Evolutionary conservation across 345 rosid genomes (phyloP), one percentile per base, ranked within the genome.

Genomic region (Populus ilicifolia): DNA sequence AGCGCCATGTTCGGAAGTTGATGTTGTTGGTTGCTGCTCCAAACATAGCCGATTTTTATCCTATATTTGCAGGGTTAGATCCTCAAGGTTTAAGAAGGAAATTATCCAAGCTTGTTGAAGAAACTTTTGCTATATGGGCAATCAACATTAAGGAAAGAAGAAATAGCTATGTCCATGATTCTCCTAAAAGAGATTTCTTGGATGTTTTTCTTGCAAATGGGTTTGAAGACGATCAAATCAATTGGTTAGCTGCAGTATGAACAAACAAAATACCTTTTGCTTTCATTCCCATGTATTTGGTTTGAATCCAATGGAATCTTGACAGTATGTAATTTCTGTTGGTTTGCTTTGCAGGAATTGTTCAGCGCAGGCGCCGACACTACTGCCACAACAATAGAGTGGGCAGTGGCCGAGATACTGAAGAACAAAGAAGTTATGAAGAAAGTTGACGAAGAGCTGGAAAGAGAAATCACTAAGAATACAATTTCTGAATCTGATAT

Each of bases 71-170:
- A 4, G 38, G 39, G 27, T 50, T 75, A 29, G 76, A 79, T 74
- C 82, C 63, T 68, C 78, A 43, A 50, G 73, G 81, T 39, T 25
- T 74, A 9, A 73, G 46, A 36, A 64, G 20, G 52, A 14, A 80
- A 13, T 0, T 11, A 20, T 5, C n/a, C 2, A 30, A 69, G 0
- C 52, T 43, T 23, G 0, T 62, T 5, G 11, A 65, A 38, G 30
- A 70, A 70, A 36, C 50, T 67, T 80, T 17, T 54, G n/a, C 59
- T 5, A 11, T 27, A 4, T 75, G 83, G 72, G 75, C 64, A 38
- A 18, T 27, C 25, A 38, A 56, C 66, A 70, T 80, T 46, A 79
- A 67, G 69, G 59, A 79, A 73, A 79, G 80, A 71, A 75, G 83
- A 54, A 3, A 14, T 12, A 46, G 52, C 18, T 14, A 14, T 14